Base-by-base conservation (phyloP, 1,139 yeast genomes). In the Diutina scorzettiae region DNA sequence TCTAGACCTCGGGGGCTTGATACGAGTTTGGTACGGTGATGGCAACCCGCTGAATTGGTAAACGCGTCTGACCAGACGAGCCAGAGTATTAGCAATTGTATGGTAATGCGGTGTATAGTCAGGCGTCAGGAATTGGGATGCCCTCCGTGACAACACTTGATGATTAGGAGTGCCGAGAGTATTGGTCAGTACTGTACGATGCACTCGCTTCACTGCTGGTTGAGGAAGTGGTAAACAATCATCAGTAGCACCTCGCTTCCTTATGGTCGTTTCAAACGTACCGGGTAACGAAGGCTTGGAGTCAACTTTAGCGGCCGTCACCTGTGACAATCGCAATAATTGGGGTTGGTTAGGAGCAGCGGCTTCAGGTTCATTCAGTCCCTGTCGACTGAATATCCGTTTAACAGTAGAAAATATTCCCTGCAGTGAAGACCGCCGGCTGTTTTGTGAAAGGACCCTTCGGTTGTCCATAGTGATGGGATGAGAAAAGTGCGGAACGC, bases 11-110 rank as follows among this genome's bases (percentile, higher is more conserved):
- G 69, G 61, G 40, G 69, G 55, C 55, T 59, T 54, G 51, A 69
- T 60, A 44, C 78, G 66, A 1, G 80, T 69, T 50, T 76, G 64
- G 53, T 77, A 78, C 2, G 85, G 85, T 0, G 83, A 74, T 4
- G 85, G 84, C 33, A 78, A 60, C 1, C 76, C 76, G 0, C 81
- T 69, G 51, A 78, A 80, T 49, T 76, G 80, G 47, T 78, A 77
- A 2, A 79, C 74, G 49, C 79, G 53, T 48, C 39, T 23, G 5
- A 23, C 39, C 28, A 23, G 29, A 8, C 39, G 27, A 27, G 23
- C 23, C 39, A 34, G 39, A 14, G 60, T 57, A 43, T 57, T 59
- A 47, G 54, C 55, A 12, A 58, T 55, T 12, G 60, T 56, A 43
- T 63, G 69, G 44, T 67, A 57, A 42, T 57, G 51, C 46, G 73